Evolutionary conservation across 164 flowering plant genomes (phyloP).

Genomic region (Sextonia rubra): DNA sequence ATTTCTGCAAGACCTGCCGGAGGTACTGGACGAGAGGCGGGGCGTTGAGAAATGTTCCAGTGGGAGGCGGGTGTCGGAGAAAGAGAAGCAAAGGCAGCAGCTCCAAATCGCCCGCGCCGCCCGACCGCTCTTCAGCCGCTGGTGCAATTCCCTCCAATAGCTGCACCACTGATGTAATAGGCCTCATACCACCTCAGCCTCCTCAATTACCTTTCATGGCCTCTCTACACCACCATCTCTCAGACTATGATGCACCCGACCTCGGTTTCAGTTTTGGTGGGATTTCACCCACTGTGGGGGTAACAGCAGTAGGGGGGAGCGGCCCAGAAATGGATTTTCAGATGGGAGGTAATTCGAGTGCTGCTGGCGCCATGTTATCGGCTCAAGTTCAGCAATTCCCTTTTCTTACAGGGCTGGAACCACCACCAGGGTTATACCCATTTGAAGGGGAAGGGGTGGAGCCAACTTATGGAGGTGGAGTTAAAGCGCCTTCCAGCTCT

Average conservation of each 20-base stretch:
- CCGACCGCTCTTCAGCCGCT: slow-evolving; percentile 17
- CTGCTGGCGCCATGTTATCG: slow-evolving; percentile 35
- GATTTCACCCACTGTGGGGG: slow-evolving; percentile 10
- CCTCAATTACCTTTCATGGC: slow-evolving; percentile 41
- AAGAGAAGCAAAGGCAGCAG: slow-evolving; percentile 45
- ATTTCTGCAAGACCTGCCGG: slow-evolving; percentile 75
- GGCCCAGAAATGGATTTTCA: slow-evolving; percentile 34
- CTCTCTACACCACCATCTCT: slow-evolving; percentile 32
- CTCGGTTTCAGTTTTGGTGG: slow-evolving; percentile 39
- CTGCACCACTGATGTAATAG: slow-evolving; percentile 22
- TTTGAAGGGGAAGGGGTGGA: slow-evolving; percentile 33
- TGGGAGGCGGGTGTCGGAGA: slow-evolving; percentile 73
- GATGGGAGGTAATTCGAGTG: slow-evolving; percentile 21
- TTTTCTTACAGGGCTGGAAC: slow-evolving; percentile 42
- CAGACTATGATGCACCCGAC: slow-evolving; percentile 27
- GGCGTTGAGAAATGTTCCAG: slow-evolving; percentile 66
- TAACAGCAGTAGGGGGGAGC: not conserved
- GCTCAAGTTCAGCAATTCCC: slow-evolving; percentile 44
- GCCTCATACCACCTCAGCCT: slow-evolving; percentile 22
- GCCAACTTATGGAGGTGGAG: not conserved
- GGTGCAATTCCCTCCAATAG: slow-evolving; percentile 19
- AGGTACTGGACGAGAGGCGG: slow-evolving; percentile 83
- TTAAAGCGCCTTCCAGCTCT: slow-evolving; percentile 16
- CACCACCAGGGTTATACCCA: slow-evolving; percentile 29
- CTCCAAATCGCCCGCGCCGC: slow-evolving; percentile 30